Evolutionary conservation across 2,329 filamentous ascomycete species (phyloP).

Genomic region (Teratosphaeria destructans): DNA sequence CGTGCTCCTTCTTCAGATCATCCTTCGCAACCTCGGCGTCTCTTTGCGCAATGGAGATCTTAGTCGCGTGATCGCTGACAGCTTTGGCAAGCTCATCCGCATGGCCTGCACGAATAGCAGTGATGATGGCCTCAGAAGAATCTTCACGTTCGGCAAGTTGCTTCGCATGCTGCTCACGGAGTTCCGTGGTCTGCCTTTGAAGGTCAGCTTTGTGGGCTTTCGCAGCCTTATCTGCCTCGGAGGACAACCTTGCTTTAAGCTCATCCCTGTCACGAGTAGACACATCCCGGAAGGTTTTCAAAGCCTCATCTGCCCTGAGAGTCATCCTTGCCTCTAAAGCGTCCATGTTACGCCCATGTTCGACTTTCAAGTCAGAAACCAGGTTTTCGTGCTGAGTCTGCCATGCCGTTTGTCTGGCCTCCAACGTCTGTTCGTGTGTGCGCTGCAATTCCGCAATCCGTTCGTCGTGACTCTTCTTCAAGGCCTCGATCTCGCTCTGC

Average conservation of each 20-base stretch:
- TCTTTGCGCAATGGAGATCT: constrained; percentile 1
- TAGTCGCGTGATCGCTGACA: constrained; percentile 1
- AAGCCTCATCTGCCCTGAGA: neutral
- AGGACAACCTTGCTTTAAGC: constrained; percentile 7
- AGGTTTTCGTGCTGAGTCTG: neutral
- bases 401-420: neutral
- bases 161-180: constrained; percentile 1
- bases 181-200: constrained; percentile 2
- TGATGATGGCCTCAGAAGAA: constrained; percentile 5
- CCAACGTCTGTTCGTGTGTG: neutral
- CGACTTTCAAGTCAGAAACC: neutral
- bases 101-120: constrained; percentile 4
- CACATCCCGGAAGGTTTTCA: constrained; percentile 1
- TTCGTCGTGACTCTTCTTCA: neutral
- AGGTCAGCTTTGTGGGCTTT: constrained; percentile 7
- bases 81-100: constrained; percentile 3
- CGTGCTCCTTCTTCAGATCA: constrained; percentile 2
- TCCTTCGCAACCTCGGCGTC: neutral
- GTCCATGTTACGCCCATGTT: neutral
- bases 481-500: neutral
- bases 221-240: constrained; percentile 4
- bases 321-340: neutral
- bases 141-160: constrained; percentile 4
- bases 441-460: neutral
- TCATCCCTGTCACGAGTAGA: neutral